Base-by-base conservation (phyloP, 345 rosid species). In the Moricandia moricandioides region DNA sequence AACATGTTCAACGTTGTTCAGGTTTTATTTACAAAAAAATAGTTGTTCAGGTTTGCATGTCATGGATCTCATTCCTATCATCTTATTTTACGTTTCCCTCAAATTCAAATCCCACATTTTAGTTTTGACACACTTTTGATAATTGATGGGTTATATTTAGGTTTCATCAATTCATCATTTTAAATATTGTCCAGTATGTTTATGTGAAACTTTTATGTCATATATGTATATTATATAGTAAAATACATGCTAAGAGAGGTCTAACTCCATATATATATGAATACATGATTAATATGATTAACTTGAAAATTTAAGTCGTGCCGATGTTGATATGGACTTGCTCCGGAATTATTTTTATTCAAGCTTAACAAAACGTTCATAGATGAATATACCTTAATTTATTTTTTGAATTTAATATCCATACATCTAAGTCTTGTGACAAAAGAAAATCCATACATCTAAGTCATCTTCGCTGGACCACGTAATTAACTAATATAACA, bases 21-120 rank as follows among this genome's bases (percentile, higher is more conserved):
- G 12, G 37, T 27, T 13, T 70, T n/a, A n/a, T n/a, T n/a, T n/a
- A n/a, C n/a, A n/a, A n/a, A n/a, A n/a, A n/a, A n/a, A n/a, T n/a
- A n/a, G 69, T 67, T 77, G 71, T 70, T 63, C 71, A 29, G 12
- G 37, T 27, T 13, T 70, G 80, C 71, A 70, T 77, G 80, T 47
- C 63, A 68, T 69, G 57, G 26, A 51, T 51, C 43, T 75, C 73
- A 49, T 67, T 75, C 79, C 47, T 74, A 67, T 66, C 67, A 45
- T 74, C 60, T n/a, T 24, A 45, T 39, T 74, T 17, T 4, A 43
- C n/a, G 12, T 24, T 26, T 67, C 58, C 57, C 55, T 34, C 73
- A 7, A 37, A 5, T 51, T 30, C 37, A 45, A 45, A 45, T 45
- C 52, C 17, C 6, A 13, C 7, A 13, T 45, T 45, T 45, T 45